Evolutionary conservation across 805 yeast species (phyloP).

Genomic region (Cyberlindnera saturnus): DNA sequence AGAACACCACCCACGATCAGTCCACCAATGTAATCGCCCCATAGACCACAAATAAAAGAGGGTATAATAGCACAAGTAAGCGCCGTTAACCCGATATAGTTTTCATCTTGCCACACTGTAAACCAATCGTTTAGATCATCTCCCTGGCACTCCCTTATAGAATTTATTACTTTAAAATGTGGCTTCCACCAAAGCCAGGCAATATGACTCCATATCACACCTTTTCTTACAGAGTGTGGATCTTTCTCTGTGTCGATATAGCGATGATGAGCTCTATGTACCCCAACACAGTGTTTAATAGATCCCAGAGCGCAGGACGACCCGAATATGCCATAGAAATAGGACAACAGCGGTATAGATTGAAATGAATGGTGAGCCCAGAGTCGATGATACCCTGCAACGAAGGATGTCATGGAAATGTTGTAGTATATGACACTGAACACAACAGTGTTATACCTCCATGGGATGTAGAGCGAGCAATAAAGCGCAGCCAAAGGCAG

Average conservation of each 20-base stretch:
- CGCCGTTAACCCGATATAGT: constrained; percentile 43
- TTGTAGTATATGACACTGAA: constrained; percentile 52
- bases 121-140: constrained; percentile 55
- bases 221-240: constrained; percentile 80
- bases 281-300: constrained; percentile 70
- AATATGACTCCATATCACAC: constrained; percentile 75
- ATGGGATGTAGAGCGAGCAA: constrained; percentile 37
- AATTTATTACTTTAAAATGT: constrained; percentile 43
- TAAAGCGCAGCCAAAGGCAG: constrained; percentile 48
- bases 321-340: constrained; percentile 54
- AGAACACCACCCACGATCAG: constrained; percentile 72
- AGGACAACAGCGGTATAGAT: constrained; percentile 38
- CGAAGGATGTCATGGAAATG: constrained; percentile 63
- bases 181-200: constrained; percentile 82
- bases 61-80: constrained; percentile 59
- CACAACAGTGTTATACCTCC: constrained; percentile 43
- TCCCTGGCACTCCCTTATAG: constrained; percentile 31
- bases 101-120: constrained; percentile 29
- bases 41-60: constrained; percentile 53
- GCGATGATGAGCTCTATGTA: constrained; percentile 88
- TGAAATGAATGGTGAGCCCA: constrained; percentile 60
- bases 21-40: constrained; percentile 78
- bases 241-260: constrained; percentile 84
- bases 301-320: constrained; percentile 74
- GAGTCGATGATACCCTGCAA: constrained; percentile 79